Evolutionary conservation across 1,139 yeast genomes (phyloP).

Genomic region (Saccharomyces hybrid): DNA sequence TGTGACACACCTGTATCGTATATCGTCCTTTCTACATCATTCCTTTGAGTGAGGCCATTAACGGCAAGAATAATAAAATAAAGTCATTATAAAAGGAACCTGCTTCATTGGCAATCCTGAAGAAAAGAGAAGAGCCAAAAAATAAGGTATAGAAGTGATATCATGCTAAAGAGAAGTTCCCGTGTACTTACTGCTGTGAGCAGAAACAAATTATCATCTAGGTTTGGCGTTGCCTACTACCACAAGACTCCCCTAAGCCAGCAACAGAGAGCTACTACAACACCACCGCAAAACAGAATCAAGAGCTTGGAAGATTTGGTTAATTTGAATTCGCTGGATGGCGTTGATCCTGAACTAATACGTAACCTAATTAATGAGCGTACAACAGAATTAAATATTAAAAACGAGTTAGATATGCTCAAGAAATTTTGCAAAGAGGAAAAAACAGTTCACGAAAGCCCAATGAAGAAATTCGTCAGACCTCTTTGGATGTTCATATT

Average conservation of each 20-base stretch:
- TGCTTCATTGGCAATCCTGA: neutral
- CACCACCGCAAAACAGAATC: constrained; percentile 7
- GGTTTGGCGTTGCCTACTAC: neutral
- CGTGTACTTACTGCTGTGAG: neutral
- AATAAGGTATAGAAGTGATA: neutral
- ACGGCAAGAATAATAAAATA: neutral
- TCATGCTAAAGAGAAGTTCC: neutral
- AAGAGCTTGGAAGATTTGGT: constrained; percentile 28
- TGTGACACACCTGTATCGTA: neutral
- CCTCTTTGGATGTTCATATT: constrained; percentile 28
- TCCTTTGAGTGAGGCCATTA: neutral
- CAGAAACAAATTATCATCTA: neutral
- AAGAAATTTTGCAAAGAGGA: constrained; percentile 22
- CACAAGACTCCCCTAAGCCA: neutral
- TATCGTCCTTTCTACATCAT: too few relatives aligned
- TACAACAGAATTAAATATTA: constrained; percentile 25
- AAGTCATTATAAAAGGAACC: neutral
- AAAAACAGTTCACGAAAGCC: constrained; percentile 13
- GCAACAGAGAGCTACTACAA: neutral
- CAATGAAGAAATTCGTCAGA: constrained; percentile 21
- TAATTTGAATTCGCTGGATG: constrained; percentile 25
- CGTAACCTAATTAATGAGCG: constrained; percentile 26
- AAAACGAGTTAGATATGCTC: constrained; percentile 26
- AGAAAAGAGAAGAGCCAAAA: too few relatives aligned
- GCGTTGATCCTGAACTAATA: constrained; percentile 29